A percentile compares a stretch with the other conserved stretches of the same genome.
Evolutionary conservation across 371 early-diverging fungal genomes (phyloP).

Genomic region (Umbelopsis sp.): DNA sequence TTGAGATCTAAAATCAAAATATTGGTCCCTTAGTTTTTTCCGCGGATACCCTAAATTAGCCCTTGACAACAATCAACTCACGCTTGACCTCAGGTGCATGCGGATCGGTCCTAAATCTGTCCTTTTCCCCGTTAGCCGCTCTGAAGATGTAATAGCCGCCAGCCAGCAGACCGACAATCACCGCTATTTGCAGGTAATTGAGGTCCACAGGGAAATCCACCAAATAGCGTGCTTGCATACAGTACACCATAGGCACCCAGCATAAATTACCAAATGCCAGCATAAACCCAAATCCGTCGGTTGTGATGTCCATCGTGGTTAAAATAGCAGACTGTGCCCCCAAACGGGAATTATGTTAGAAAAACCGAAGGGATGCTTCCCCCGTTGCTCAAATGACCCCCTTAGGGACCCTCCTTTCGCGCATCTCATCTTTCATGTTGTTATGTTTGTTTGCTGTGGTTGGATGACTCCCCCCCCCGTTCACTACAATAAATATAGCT

Average conservation of each 20-base stretch:
- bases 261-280: slow-evolving; percentile 85
- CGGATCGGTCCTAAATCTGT: slow-evolving; percentile 84
- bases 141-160: slow-evolving; percentile 88
- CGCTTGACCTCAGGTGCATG: slow-evolving; percentile 66
- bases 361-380: not conserved
- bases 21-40: not conserved
- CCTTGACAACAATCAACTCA: slow-evolving; percentile 29
- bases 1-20: slow-evolving; percentile 60
- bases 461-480: not conserved
- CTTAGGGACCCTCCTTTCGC: not conserved
- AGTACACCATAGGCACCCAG: slow-evolving; percentile 93
- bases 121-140: slow-evolving; percentile 89
- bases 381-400: not conserved
- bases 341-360: slow-evolving; percentile 37
- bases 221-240: slow-evolving; percentile 89
- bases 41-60: not conserved
- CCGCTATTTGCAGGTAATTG: slow-evolving; percentile 44
- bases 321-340: slow-evolving; percentile 68
- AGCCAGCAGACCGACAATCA: slow-evolving; percentile 63
- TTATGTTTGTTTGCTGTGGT: not conserved
- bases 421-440: no score
- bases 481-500: not conserved
- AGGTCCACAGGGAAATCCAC: slow-evolving; percentile 68
- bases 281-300: slow-evolving; percentile 96
- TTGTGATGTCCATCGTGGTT: slow-evolving; percentile 94